phyloP scores from a whole-genome alignment of 1,284 basidiomycete species.

The Cryptococcus sp. region DNA sequence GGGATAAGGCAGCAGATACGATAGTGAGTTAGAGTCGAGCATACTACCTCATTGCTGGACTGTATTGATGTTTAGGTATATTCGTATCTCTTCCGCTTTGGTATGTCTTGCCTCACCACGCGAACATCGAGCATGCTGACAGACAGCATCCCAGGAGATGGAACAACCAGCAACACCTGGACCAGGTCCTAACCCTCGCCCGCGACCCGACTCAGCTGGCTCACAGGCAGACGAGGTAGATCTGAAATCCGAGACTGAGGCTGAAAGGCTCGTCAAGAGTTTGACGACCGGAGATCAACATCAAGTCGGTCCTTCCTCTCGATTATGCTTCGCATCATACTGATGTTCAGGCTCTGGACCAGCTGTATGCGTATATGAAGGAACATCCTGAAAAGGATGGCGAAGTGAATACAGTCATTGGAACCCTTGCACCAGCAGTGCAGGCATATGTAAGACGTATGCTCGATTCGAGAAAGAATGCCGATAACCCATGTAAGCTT shows the following conservation, averaged over 20 bases:
- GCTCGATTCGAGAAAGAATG: slow-evolving; percentile 31
- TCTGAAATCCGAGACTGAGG: slow-evolving; percentile 16
- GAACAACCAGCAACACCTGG: too few species aligned
- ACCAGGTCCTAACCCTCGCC: too few species aligned
- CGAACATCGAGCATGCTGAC: not conserved
- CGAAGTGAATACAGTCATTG: slow-evolving; percentile 62
- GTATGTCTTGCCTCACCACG: slow-evolving; percentile 48
- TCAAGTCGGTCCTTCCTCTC: slow-evolving; percentile 13
- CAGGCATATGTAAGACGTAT: slow-evolving; percentile 38
- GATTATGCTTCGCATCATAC: not conserved
- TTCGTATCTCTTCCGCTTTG: slow-evolving; percentile 58
- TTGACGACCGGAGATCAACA: slow-evolving; percentile 18
- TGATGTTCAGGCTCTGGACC: slow-evolving; percentile 89
- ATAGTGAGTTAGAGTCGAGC: too few species aligned
- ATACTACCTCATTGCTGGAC: too few species aligned
- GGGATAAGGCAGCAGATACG: slow-evolving; percentile 47
- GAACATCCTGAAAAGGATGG: slow-evolving; percentile 81
- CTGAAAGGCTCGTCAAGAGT: slow-evolving; percentile 21
- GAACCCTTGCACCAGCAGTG: slow-evolving; percentile 29
- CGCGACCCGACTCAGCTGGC: not conserved
- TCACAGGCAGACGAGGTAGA: not conserved
- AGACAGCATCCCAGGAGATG: too few species aligned
- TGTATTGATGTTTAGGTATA: too few species aligned
- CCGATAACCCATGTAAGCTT: slow-evolving; percentile 29
- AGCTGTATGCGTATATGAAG: slow-evolving; percentile 90